Conservation (phyloP, 768 basidiomycete species). For the Collybia nuda region DNA sequence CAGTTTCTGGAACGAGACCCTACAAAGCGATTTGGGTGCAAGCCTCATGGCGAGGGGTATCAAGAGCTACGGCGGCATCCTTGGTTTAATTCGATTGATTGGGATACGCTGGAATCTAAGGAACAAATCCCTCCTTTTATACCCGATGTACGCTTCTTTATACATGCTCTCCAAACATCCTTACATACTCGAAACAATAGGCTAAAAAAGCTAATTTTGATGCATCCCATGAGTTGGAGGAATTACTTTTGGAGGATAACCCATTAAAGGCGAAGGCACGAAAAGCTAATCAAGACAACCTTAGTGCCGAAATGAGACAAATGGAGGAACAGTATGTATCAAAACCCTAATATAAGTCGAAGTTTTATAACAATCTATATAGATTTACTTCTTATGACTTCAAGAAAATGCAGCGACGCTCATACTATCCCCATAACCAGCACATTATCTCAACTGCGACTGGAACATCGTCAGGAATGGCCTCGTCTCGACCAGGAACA, state of each 20-base stretch:
- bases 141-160: slow-evolving; percentile 66
- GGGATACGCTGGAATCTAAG: slow-evolving; percentile 82
- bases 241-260: slow-evolving; percentile 93
- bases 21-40: slow-evolving; percentile 78
- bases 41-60: slow-evolving; percentile 73
- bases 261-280: slow-evolving; percentile 93
- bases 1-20: slow-evolving; percentile 90
- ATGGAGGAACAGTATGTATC: slow-evolving; percentile 95
- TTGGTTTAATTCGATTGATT: slow-evolving; percentile 91
- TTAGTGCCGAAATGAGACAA: slow-evolving; percentile 91
- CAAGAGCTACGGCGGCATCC: slow-evolving; percentile 76
- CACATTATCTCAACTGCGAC: slow-evolving; percentile 72
- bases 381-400: slow-evolving; percentile 94
- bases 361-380: background rate
- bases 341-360: background rate
- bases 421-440: slow-evolving; percentile 87
- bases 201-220: slow-evolving; percentile 99
- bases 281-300: slow-evolving; percentile 85
- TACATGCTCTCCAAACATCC: slow-evolving; percentile 4
- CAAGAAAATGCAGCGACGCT: slow-evolving; percentile 86
- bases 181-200: slow-evolving; percentile 36
- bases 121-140: slow-evolving; percentile 78
- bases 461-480: slow-evolving; percentile 68
- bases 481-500: slow-evolving; percentile 73
- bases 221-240: slow-evolving; percentile 96